Base-by-base conservation (phyloP, 345 rosid species). In the Clausena lansium region DNA sequence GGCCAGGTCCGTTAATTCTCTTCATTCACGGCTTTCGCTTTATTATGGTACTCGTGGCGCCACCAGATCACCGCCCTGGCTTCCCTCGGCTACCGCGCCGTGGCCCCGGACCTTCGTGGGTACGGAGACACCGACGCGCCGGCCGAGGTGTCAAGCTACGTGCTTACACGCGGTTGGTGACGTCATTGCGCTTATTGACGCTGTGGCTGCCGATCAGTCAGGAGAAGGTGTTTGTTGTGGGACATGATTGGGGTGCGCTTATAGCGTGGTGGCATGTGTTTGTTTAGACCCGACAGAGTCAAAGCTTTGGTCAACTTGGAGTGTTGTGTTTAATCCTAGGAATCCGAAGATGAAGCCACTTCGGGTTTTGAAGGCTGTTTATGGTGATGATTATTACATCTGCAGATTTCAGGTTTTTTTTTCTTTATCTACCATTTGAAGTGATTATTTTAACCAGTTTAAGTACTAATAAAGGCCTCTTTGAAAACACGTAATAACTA, bases 101-200 rank as follows among this genome's bases (percentile, higher is more conserved):
- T 94, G 70, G 98, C 98, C 2, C 98, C 98, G 3, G 98, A 94
- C 77, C 88, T 95, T 14, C 84, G 97, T 10, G 98, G 98, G 47
- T 93, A 81, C 58, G 97, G 98, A 4, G 95, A 92, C 77, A 84
- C 90, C 0, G 95, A 94, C 9, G 89, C 89, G 39, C 94, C 98
- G 9, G 78, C 71, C 52, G 80, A 75, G 27, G 71, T 78, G 27
- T 77, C 81, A 1, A 79, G 83, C 62, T 95, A 95, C 91, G 1
- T 77, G 77, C 77, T 73, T 83, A 7, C 83, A 88, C 78, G 69
- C 93, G 20, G 93, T 91, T 0, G 97, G 95, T 27, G 91, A 91
- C 58, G 79, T 91, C 13, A 72, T 89, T 1, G 90, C 76, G 3
- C 79, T 91, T 0, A 78, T 91, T 19, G 91, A 91, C 71, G 83